Evolutionary conservation across 352 stramenopile species (phyloP).

Genomic region (Halophytophthora polymorphica): DNA sequence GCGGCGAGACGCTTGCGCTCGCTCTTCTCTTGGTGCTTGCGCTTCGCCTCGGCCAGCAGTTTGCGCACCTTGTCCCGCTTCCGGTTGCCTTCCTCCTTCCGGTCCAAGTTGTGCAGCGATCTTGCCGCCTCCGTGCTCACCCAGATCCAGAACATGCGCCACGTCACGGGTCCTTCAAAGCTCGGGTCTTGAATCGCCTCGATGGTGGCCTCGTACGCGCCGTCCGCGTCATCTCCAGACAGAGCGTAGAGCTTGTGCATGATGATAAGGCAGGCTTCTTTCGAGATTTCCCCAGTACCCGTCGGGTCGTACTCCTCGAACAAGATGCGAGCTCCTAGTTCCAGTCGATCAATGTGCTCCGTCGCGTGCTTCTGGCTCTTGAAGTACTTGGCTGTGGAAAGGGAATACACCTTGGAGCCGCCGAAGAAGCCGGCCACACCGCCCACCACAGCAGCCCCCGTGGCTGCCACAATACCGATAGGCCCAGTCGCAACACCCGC

Average conservation of each 20-base stretch:
- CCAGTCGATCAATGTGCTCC: slow-evolving; percentile 78
- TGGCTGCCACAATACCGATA: slow-evolving; percentile 71
- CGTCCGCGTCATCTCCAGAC: slow-evolving; percentile 57
- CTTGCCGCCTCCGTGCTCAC: slow-evolving; percentile 74
- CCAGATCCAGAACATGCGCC: slow-evolving; percentile 85
- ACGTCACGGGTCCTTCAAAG: slow-evolving; percentile 66
- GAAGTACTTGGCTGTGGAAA: slow-evolving; percentile 75
- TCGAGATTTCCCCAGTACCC: slow-evolving; percentile 59
- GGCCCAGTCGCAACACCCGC: slow-evolving; percentile 66
- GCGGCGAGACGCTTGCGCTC: background rate
- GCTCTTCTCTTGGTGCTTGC: slow-evolving; percentile 21
- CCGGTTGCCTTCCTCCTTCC: slow-evolving; percentile 13
- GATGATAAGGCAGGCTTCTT: slow-evolving; percentile 64
- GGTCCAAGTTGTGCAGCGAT: slow-evolving; percentile 59
- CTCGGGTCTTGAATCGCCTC: slow-evolving; percentile 52
- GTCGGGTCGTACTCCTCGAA: slow-evolving; percentile 78
- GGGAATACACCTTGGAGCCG: slow-evolving; percentile 64
- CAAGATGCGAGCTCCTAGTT: slow-evolving; percentile 75
- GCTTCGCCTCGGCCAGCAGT: slow-evolving; percentile 21
- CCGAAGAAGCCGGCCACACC: slow-evolving; percentile 80
- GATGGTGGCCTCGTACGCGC: slow-evolving; percentile 54
- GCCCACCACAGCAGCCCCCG: slow-evolving; percentile 67
- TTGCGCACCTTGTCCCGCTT: slow-evolving; percentile 22
- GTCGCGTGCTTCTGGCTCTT: slow-evolving; percentile 66
- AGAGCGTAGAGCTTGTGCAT: slow-evolving; percentile 75